Evolutionary conservation across 495 filamentous ascomycete genomes (phyloP).

Genomic region (Oidiodendron maius): DNA sequence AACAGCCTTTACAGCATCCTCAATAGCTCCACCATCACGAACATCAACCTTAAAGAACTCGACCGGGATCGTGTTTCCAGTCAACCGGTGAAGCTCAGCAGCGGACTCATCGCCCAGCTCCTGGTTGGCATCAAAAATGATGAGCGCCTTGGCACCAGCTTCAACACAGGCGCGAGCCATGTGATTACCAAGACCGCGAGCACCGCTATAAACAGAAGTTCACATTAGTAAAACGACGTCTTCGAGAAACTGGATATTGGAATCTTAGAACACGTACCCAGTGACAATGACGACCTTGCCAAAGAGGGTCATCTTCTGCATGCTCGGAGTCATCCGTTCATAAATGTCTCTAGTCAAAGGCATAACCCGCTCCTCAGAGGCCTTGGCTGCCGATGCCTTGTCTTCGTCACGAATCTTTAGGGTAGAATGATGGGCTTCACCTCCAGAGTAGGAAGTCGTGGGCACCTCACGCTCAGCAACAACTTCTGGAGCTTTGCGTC

Average conservation of each 20-base stretch:
- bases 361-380: conserved; percentile 15
- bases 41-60: conserved; percentile 76
- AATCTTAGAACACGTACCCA: conserved; percentile 44
- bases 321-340: conserved; percentile 45
- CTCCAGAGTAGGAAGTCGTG: conserved; percentile 11
- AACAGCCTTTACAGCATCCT: conserved; percentile 52
- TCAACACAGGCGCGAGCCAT: conserved; percentile 73
- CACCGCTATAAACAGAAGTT: conserved; percentile 45
- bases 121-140: conserved; percentile 69
- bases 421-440: conserved; percentile 11
- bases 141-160: conserved; percentile 64
- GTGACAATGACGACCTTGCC: conserved; percentile 68
- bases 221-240: neutral
- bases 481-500: conserved; percentile 9
- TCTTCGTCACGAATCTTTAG: conserved; percentile 10
- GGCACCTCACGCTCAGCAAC: conserved; percentile 18
- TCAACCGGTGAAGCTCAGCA: conserved; percentile 57
- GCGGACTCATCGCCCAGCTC: conserved; percentile 65
- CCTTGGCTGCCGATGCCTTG: neutral
- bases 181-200: conserved; percentile 67
- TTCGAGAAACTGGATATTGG: neutral
- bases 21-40: conserved; percentile 57
- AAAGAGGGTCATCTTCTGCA: conserved; percentile 58
- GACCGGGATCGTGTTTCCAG: conserved; percentile 52
- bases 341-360: conserved; percentile 40